Base-by-base conservation (phyloP, 1,139 yeast species). In the Pichia sp. region DNA sequence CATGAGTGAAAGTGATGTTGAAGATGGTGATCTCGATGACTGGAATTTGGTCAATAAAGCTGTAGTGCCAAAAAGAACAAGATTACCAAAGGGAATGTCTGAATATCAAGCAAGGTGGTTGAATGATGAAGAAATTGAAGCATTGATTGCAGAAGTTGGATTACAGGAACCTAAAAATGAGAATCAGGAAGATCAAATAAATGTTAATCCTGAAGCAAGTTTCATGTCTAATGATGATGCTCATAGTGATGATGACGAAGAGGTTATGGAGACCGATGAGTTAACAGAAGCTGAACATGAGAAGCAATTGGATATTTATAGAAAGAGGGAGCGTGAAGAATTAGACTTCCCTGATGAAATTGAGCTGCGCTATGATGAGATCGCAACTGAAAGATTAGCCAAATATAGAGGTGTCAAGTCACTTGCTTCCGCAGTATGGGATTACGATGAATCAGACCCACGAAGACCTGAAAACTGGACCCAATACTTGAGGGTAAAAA, bases 101-200 rank as follows among this genome's bases (percentile, higher is more conserved):
- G 95, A 84, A 44, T 89, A 89, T 60, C 98, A 91, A 64, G 85
- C 95, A 7, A 77, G 85, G 58, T 91, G 98, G 98, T 74, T 84
- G 53, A 66, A 86, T 38, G 93, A 75, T 39, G 80, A 78, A 42
- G 71, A 65, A 31, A 51, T 61, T 22, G 66, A 58, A 28, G 61
- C 56, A 45, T 68, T 67, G 54, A 74, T 73, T 26, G 77, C 74
- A 38, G 74, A 71, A 31, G 79, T 72, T 48, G 75, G 79, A 23
- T 74, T 64, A 3, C 69, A 60, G 19, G 67, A 60, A n/a, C n/a
- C n/a, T 17, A 14, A 18, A 8, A 37, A 22, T 5, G 34, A 40
- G 3, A 56, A 55, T 38, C 67, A 59, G 12, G 69, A 61, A 7
- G 71, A 67, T 9, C 69, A 56, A 8, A 59, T 55, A 15, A 66